Evolutionary conservation across 352 stramenopile genomes (phyloP).

Genomic region (Globisporangium uncinulatum): DNA sequence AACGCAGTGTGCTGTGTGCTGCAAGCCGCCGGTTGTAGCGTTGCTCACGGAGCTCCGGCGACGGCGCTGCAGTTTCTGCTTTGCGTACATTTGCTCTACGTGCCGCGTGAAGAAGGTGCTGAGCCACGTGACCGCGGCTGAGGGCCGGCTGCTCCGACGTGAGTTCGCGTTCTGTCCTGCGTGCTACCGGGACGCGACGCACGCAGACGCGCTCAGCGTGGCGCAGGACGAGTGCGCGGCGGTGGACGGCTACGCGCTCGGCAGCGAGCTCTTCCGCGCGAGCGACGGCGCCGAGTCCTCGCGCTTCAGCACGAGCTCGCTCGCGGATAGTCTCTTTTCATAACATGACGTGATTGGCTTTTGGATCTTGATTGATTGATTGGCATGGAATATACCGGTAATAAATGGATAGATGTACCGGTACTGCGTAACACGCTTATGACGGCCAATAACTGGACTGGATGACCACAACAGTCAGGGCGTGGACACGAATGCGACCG

Average conservation of each 20-base stretch:
- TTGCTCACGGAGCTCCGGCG: constrained; percentile 5
- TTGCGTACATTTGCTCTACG: constrained; percentile 6
- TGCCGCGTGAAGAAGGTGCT: constrained; percentile 10
- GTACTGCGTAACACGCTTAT: too few species aligned
- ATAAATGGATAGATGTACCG: too few species aligned
- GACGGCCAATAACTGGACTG: too few species aligned
- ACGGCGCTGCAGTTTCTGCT: constrained; percentile 7
- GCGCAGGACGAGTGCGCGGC: constrained; percentile 21
- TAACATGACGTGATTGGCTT: too few species aligned
- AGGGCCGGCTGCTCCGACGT: background rate
- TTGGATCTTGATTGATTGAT: too few species aligned
- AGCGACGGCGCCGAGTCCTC: constrained; percentile 4
- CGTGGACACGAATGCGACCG: too few species aligned
- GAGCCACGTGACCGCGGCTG: background rate
- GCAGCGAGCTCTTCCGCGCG: constrained; percentile 2
- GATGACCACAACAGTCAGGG: too few species aligned
- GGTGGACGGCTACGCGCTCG: background rate
- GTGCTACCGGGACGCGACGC: constrained; percentile 16
- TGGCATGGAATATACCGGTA: too few species aligned
- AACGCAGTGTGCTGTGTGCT: constrained; percentile 6
- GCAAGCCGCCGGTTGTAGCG: background rate
- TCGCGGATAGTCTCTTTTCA: background rate
- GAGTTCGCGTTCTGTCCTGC: constrained; percentile 15
- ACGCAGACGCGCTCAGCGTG: constrained; percentile 13
- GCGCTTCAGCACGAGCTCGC: constrained; percentile 1